Evolutionary conservation across 2,329 filamentous ascomycete genomes (phyloP), one percentile per base, ranked within the genome.

Genomic region (Talaromyces sp.): DNA sequence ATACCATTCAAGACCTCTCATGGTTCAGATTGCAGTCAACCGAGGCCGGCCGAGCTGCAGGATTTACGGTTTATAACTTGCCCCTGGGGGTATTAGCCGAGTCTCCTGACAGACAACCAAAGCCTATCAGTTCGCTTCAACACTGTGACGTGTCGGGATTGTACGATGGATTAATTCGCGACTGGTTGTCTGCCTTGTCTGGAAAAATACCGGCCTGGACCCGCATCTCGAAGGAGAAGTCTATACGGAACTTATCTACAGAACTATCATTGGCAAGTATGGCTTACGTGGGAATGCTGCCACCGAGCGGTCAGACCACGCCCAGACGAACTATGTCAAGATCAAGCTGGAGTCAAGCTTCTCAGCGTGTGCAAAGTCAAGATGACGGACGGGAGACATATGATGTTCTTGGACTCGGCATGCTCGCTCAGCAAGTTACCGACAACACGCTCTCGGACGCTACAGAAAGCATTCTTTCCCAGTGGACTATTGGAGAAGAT

Each of bases 221-320:
- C n/a, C 69, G 76, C 40, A 69, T 76, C 1, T 67, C 68, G 54
- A 79, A 78, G 63, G 76, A 78, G 61, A 74, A 68, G 62, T 61
- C 71, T 9, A 73, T 78, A 53, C 70, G 76, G 47, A 68, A 66
- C 5, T 61, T 78, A 54, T 68, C 73, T 27, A 71, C 70, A 14
- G 75, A 79, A 61, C 62, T 79, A n/a, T 65, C 69, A 30, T 61
- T 78, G 23, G 68, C 75, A 57, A 68, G 69, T n/a, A 64, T 77
- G n/a, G 59, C 68, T 12, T 62, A 67, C 12, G 61, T 66, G 44
- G 68, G 65, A 23, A 65, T 61, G 18, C 27, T 2, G 9, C 28
- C 7, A 28, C 16, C 30, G 7, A 53, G 12, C 27, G 16, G 12
- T 2, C 27, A 28, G 6, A 31, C 1, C 28, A 16, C 28, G 6